A percentile compares a stretch with the other conserved stretches of the same genome.
phyloP scores from a whole-genome alignment of 345 rosid genomes.

The Dipteronia dyeriana region DNA sequence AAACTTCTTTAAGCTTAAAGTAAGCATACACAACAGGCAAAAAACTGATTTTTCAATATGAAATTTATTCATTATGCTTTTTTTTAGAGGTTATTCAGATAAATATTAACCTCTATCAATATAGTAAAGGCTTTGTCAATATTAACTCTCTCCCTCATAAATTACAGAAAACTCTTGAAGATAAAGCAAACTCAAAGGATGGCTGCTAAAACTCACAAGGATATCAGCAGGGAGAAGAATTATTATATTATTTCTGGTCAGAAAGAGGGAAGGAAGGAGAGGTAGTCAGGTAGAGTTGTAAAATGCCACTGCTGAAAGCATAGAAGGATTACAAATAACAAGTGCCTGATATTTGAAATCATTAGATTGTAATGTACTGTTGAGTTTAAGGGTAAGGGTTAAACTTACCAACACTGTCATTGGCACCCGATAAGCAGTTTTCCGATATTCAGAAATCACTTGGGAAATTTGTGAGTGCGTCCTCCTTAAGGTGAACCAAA shows the following conservation, averaged over 20 bases:
- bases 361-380: not conserved
- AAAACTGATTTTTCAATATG: not conserved
- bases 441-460: slow-evolving; percentile 78
- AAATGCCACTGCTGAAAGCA: no score
- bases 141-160: not conserved
- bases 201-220: not conserved
- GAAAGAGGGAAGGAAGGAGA: no score
- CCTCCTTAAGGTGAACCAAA: slow-evolving; percentile 53
- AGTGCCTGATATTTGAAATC: not conserved
- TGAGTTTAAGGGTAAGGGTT: not conserved
- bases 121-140: not conserved
- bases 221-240: not conserved
- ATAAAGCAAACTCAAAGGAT: not conserved
- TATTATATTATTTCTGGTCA: no score
- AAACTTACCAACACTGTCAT: slow-evolving; percentile 89
- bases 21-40: not conserved
- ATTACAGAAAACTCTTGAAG: not conserved
- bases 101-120: not conserved
- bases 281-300: no score
- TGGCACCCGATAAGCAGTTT: slow-evolving; percentile 88
- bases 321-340: not conserved
- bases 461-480: slow-evolving; percentile 95
- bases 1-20: slow-evolving; percentile 1
- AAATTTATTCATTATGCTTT: not conserved
- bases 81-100: not conserved